phyloP scores from a whole-genome alignment of 2,329 filamentous ascomycete genomes.

The Chrysoporthe deuterocubensis region DNA sequence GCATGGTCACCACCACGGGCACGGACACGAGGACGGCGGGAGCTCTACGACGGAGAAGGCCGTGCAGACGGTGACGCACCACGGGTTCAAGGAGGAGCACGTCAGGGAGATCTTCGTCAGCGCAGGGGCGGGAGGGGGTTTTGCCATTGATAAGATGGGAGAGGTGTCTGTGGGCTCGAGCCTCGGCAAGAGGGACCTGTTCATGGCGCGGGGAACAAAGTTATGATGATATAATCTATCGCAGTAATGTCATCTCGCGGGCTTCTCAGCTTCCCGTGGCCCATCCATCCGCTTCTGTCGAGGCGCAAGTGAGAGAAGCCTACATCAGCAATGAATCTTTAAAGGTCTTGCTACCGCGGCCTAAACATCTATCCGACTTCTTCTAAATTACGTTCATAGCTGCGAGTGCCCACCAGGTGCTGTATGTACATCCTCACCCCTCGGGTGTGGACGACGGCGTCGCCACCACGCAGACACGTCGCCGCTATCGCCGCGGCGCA shows the following conservation, averaged over 20 bases:
- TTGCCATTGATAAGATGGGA: slow-evolving; percentile 58
- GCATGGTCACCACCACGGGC: neutral
- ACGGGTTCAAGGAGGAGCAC: slow-evolving; percentile 66
- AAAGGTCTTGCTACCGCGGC: too few relatives aligned
- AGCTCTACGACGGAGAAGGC: slow-evolving; percentile 24
- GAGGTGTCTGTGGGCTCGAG: slow-evolving; percentile 22
- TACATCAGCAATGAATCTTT: slow-evolving; percentile 33
- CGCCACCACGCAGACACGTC: too few relatives aligned
- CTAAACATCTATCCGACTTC: too few relatives aligned
- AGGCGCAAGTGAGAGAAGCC: neutral
- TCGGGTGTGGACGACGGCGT: too few relatives aligned
- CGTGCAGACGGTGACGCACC: slow-evolving; percentile 61
- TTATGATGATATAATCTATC: slow-evolving; percentile 28
- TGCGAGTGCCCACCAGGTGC: too few relatives aligned
- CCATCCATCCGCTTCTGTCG: too few relatives aligned
- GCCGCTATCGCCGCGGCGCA: too few relatives aligned
- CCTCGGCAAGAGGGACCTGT: slow-evolving; percentile 46
- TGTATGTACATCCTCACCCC: too few relatives aligned
- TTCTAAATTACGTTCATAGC: too few relatives aligned
- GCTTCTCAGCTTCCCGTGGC: too few relatives aligned
- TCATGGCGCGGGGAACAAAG: slow-evolving; percentile 57
- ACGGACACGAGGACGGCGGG: slow-evolving; percentile 7
- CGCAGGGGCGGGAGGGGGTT: slow-evolving; percentile 63
- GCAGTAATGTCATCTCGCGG: too few relatives aligned
- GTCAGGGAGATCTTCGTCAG: slow-evolving; percentile 64